Conservation (phyloP, 306 rosid species). For the Astragalus glycyphyllos region DNA sequence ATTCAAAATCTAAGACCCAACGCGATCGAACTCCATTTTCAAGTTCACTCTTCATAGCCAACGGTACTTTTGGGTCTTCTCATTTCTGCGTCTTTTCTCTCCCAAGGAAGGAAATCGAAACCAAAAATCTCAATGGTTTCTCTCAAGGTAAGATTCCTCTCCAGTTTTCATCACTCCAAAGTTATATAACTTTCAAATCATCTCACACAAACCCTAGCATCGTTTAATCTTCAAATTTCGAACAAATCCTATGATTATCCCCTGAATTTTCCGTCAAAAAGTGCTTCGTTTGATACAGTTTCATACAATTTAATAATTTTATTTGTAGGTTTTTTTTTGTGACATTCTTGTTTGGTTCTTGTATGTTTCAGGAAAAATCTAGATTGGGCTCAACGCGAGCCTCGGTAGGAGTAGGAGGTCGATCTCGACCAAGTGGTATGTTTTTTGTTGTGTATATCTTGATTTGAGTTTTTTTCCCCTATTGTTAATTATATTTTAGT, state of each 20-base stretch:
- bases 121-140: conserved; percentile 44
- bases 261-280: background rate
- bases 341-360: conserved; percentile 30
- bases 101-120: conserved; percentile 1
- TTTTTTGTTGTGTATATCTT: background rate
- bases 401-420: conserved; percentile 48
- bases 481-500: background rate
- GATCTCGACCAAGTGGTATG: conserved; percentile 49
- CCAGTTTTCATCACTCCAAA: background rate
- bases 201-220: conserved; percentile 15
- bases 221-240: conserved; percentile 1
- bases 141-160: conserved; percentile 19
- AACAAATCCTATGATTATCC: background rate
- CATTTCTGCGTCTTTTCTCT: background rate
- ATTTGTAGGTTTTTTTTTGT: too few species aligned
- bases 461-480: background rate
- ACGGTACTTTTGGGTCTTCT: conserved; percentile 2
- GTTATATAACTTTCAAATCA: background rate
- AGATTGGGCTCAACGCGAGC: conserved; percentile 43
- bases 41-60: background rate
- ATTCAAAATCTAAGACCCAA: conserved; percentile 27
- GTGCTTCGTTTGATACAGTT: background rate
- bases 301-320: too few species aligned
- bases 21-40: conserved; percentile 29
- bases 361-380: conserved; percentile 52